Base-by-base conservation (phyloP, 495 filamentous ascomycete species). In the Penicillium atrosanguineum region DNA sequence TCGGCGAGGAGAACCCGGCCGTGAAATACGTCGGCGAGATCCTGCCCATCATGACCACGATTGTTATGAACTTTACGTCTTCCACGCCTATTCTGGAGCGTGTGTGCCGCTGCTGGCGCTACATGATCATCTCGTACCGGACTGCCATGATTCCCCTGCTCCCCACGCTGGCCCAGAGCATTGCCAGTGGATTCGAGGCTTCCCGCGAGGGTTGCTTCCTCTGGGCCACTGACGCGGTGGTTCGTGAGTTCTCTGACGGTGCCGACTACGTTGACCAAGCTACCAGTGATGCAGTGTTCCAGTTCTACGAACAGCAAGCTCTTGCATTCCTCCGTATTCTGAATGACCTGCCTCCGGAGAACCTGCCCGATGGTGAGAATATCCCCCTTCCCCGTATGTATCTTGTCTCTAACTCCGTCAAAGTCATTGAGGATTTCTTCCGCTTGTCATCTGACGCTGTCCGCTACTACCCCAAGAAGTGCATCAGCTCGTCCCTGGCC, bases 371-470 rank as follows among this genome's bases (percentile, higher is more conserved):
- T 72, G 80, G 82, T 85, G 71, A 64, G 79, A 16, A 25, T 31
- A 9, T 20, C 4, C 26, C 26, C 18, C 15, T 46, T 28, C 20
- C 11, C 46, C 48, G n/a, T 37, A 45, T 18, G 44, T n/a, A 6
- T 52, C 34, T 16, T 36, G 18, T 20, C 20, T 47, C 38, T 40
- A 40, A 40, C 16, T 40, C 38, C 1, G 11, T 40, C 18, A n/a
- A n/a, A 85, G 91, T 99, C 48, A 97, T 97, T 62, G 94, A 99
- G 72, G 94, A 99, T 66, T 99, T 96, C 74, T 99, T 94, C 79
- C 90, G 94, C 25, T 82, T 99, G 14, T 83, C 90, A 5, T 85
- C 87, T 12, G 92, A 97, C 71, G 91, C 91, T 19, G 79, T 96
- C 16, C 86, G 96, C 54, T 99, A 91, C 72, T 95, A 95, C 65